These are phyloP conservation scores for Neurospora crassa DNA, from an alignment of 2,329 filamentous ascomycete genomes.

Conservation along the genomic window DNA sequence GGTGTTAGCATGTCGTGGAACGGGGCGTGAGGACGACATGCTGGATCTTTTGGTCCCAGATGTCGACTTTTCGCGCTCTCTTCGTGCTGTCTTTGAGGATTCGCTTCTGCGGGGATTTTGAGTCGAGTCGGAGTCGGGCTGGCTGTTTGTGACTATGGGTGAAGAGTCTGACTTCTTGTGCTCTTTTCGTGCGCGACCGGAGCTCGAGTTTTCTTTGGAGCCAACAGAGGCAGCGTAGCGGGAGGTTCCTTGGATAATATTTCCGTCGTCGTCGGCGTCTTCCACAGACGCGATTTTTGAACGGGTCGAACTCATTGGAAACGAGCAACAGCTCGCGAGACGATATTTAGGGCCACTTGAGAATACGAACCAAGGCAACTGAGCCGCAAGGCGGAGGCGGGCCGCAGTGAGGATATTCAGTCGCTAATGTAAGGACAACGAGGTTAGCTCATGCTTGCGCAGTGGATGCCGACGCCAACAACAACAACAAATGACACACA, in stretches of 20 bases:
- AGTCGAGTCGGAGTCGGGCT: slow-evolving; percentile 36
- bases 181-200: slow-evolving; percentile 36
- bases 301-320: slow-evolving; percentile 29
- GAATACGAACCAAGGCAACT: slow-evolving; percentile 10
- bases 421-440: not conserved
- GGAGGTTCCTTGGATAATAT: slow-evolving; percentile 28
- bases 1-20: slow-evolving; percentile 28
- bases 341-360: slow-evolving; percentile 7
- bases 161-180: slow-evolving; percentile 29
- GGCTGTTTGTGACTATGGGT: slow-evolving; percentile 19
- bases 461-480: not conserved
- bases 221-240: slow-evolving; percentile 39
- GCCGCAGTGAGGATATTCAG: slow-evolving; percentile 10
- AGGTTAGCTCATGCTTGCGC: not conserved
- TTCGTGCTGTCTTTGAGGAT: slow-evolving; percentile 17
- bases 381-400: slow-evolving; percentile 14
- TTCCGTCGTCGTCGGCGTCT: slow-evolving; percentile 41
- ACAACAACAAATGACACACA: not conserved
- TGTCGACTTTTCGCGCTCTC: slow-evolving; percentile 15
- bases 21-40: slow-evolving; percentile 22
- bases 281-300: slow-evolving; percentile 34
- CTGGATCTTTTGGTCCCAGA: slow-evolving; percentile 21
- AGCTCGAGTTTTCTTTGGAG: slow-evolving; percentile 41
- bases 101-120: slow-evolving; percentile 24
- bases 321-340: slow-evolving; percentile 12